Evolutionary conservation across 768 basidiomycete species (phyloP), one percentile per base, ranked within the genome.

Genomic region (Tulasnella sp.): DNA sequence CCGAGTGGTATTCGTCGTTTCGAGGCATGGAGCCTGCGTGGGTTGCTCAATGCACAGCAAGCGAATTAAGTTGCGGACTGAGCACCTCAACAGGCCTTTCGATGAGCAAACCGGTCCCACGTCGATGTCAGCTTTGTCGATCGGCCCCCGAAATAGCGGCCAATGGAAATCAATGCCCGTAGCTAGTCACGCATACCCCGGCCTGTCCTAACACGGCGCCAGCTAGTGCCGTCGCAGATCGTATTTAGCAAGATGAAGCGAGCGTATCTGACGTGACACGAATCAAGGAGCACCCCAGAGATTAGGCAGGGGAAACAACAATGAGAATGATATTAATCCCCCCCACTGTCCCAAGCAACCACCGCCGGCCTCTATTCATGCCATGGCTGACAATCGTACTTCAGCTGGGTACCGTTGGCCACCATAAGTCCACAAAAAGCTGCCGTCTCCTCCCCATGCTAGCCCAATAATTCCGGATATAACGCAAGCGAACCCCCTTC

Each of bases 41-140:
- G 29, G 44, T 23, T 40, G 4, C 11, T 39, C 35, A 67, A 57
- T n/a, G 55, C 55, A 57, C 70, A 16, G 44, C 35, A 37, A 42
- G 37, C 32, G 37, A 46, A 40, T 72, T 72, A 72, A 40, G n/a
- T 72, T 67, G 61, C 61, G 29, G 61, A 67, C 61, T 67, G 61
- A 67, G 61, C 61, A 67, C 61, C 61, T 67, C 61, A 32, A 35
- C 29, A 67, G 61, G 61, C 61, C 61, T 67, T 67, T 29, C 29
- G 11, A 67, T 67, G 61, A 67, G 61, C 61, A 26, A 67, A 67
- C 61, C 3, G 7, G 23, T 67, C 61, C 32, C 61, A 67, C 61
- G 61, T 67, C 61, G 61, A 67, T 67, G 61, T 67, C 26, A 35
- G 61, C 29, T 67, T 67, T 15, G 3, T 11, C 48, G 5, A 42